A percentile compares a stretch with the other conserved stretches of the same genome.
Conservation (phyloP, 441 rosid genomes). For the Populus tomentosa region DNA sequence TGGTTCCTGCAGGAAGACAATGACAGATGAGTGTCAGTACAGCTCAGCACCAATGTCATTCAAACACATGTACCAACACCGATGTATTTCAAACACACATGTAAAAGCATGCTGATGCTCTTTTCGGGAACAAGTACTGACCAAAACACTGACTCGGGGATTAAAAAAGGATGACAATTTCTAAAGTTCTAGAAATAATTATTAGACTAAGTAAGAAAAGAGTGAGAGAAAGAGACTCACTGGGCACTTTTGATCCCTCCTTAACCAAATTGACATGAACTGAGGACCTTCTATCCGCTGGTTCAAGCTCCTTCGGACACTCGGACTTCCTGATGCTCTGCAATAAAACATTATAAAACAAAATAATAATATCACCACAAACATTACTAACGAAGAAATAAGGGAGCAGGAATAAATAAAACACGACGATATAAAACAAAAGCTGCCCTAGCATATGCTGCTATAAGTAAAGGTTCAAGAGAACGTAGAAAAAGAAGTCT, state of each 20-base stretch:
- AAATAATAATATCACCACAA: not conserved
- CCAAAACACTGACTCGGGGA: not conserved
- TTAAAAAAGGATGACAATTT: not conserved
- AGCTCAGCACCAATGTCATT: not conserved
- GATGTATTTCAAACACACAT: not conserved
- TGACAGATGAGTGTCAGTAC: not conserved
- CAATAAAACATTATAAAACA: not conserved
- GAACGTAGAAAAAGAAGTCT: not conserved
- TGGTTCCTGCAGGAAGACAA: constrained; percentile 48
- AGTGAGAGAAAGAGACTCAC: constrained; percentile 37
- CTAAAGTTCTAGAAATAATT: not conserved
- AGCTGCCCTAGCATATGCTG: not conserved
- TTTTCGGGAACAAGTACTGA: not conserved
- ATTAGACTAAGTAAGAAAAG: not conserved
- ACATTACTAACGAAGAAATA: not conserved
- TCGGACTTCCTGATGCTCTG: constrained; percentile 94
- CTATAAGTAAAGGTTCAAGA: not conserved
- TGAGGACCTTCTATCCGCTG: constrained; percentile 68
- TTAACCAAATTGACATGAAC: constrained; percentile 32
- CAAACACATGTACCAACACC: not conserved
- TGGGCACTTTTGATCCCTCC: constrained; percentile 67
- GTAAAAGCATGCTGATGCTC: not conserved
- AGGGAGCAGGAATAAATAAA: not conserved
- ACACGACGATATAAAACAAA: not conserved
- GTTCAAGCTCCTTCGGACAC: constrained; percentile 96